Base-by-base conservation (phyloP, 2,329 filamentous ascomycete genomes). In the Paracoccidioides lutzii region DNA sequence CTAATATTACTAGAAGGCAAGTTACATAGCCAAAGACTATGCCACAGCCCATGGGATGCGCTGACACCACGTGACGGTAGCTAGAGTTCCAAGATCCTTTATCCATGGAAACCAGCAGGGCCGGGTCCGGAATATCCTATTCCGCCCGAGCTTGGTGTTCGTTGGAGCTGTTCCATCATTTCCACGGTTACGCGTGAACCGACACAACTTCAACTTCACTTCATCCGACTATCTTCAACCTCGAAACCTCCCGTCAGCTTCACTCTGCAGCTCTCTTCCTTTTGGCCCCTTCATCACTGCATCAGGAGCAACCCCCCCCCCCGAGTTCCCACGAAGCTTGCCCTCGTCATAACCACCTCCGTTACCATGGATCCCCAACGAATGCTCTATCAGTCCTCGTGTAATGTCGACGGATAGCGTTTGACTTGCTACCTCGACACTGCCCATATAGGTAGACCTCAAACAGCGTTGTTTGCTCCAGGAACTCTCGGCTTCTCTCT, bases 321-420 rank as follows among this genome's bases (percentile, higher is more conserved):
- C 33, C 4, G 7, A 43, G 15, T 4, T 9, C 22, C 40, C 28
- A 32, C 49, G 3, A 52, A 41, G 33, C 49, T 32, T 40, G 10
- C 12, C 37, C 22, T 52, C 33, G 46, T 41, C 49, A 7, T 35
- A 44, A 7, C 41, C 53, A 38, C 48, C 37, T 41, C 42, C 49
- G 22, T 51, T 22, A 38, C 28, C 37, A 49, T 53, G 52, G 52
- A 43, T 53, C 52, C 33, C 9, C 32, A 32, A 53, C 22, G 41
- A 30, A 35, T 15, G 32, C 40, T 37, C 10, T 30, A 53, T 41
- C 40, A 53, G 30, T 28, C 12, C n/a, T 35, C 52, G 41, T 53
- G 52, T 53, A 53, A 35, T 53, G 52, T 53, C 42, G 41, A 45
- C 32, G 52, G 52, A 53, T 53, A 53, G 40, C 52, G 15, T 28